phyloP scores from a whole-genome alignment of 169 alveolate genomes.

The Plasmodium cynomolgi region DNA sequence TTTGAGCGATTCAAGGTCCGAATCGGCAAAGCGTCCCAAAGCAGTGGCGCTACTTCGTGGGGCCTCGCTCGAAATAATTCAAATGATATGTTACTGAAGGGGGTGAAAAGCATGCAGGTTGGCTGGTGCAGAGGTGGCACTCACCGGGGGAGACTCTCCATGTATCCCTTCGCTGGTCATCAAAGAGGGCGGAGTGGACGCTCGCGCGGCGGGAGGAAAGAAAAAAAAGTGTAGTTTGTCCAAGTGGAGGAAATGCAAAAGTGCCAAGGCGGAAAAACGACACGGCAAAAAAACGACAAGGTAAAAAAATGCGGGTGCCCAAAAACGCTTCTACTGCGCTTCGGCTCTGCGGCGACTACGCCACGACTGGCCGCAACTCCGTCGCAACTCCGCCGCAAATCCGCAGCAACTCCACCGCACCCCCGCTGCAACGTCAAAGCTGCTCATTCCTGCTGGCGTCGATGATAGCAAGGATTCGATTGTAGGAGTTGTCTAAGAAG shows the following conservation, averaged over 20 bases:
- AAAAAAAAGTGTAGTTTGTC: neutral
- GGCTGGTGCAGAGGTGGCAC: neutral
- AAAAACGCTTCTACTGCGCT: neutral
- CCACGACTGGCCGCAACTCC: neutral
- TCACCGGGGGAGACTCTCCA: neutral
- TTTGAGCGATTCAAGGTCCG: neutral
- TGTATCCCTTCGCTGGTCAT: neutral
- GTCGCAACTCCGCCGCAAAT: neutral
- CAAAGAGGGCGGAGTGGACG: neutral
- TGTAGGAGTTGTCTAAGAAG: constrained; percentile 59
- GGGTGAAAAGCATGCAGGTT: neutral
- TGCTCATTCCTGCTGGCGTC: constrained; percentile 49
- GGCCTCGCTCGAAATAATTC: neutral
- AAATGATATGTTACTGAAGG: neutral
- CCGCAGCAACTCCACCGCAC: neutral
- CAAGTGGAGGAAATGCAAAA: neutral
- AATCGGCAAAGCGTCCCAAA: neutral
- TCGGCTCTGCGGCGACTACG: neutral
- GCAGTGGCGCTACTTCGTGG: neutral
- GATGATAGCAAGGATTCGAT: constrained; percentile 37
- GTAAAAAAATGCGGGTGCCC: neutral
- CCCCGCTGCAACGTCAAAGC: neutral
- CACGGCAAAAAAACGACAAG: no score
- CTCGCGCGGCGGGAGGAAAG: neutral
- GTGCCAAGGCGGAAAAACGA: neutral